Evolutionary conservation across 2,329 filamentous ascomycete genomes (phyloP), one percentile per base, ranked within the genome.

Genomic region (Parascedosporium putredinis): DNA sequence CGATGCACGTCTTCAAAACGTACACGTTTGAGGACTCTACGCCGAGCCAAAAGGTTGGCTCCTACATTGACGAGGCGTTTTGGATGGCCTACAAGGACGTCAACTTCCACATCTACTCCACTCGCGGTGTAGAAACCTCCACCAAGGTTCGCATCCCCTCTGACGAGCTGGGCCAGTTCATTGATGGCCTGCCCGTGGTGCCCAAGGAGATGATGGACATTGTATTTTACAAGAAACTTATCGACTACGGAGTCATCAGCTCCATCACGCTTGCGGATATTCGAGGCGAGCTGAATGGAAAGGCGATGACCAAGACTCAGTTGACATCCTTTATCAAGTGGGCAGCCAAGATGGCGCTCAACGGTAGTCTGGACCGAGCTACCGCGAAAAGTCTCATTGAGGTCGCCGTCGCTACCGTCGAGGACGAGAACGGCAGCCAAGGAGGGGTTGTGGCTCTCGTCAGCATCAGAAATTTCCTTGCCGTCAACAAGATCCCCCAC

Each of bases 21-120:
- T 98, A 93, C 62, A 87, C 86, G 0, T 95, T 93, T 57, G 77
- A 76, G 33, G 88, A 95, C 60, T 96, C 93, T 1, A 97, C 94
- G 0, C 93, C 93, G 1, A 94, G 86, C 54, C 77, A 78, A 1
- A 77, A 86, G 53, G 86, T 97, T 18, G 88, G 89, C 0, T 81
- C 88, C 60, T 84, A 88, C 53, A 88, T 98, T 49, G 90, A 96
- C 60, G 88, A 96, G 65, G 87, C 89, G 0, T 98, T 98, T 62
- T 98, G 93, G 93, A 94, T 82, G 31, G 90, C 88, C 54, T 93
- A 86, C 60, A 84, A 81, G 61, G 84, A 84, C 55, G 81, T 88
- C 2, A 84, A 80, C 0, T 88, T 97, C 51, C 90, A 96, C 59
- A 78, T 96, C 5, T 82, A 94, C 55, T 96, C 90, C 1, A 95